Evolutionary conservation across 2,329 filamentous ascomycete genomes (phyloP).

Genomic region (Passalora sequoiae): DNA sequence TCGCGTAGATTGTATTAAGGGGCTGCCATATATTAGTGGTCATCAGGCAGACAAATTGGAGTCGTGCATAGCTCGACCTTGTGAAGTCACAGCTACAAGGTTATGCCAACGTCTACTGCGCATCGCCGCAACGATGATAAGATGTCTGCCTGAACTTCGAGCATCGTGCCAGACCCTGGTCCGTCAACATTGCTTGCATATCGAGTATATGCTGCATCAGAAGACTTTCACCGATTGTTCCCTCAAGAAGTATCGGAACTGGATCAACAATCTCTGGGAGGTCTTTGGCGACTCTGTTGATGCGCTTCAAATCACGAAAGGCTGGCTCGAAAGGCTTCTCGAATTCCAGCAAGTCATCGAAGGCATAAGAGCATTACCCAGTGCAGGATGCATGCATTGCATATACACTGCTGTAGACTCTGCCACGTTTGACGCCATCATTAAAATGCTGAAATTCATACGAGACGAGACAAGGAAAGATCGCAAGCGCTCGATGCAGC

Average conservation of each 20-base stretch:
- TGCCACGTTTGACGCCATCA: neutral
- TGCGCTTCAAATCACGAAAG: neutral
- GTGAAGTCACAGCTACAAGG: neutral
- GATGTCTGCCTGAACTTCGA: neutral
- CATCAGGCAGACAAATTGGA: neutral
- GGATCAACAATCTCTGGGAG: neutral
- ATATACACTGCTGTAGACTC: neutral
- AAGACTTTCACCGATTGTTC: neutral
- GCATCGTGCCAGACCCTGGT: neutral
- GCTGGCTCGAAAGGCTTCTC: neutral
- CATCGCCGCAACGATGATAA: neutral
- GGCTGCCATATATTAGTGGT: neutral
- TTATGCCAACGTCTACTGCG: slow-evolving; percentile 1
- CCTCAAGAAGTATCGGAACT: slow-evolving; percentile 4
- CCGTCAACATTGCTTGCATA: neutral
- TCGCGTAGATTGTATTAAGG: neutral
- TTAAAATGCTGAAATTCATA: neutral
- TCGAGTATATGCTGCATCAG: neutral
- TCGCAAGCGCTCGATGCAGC: neutral
- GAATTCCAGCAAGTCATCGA: neutral
- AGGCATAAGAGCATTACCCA: neutral
- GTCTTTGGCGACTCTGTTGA: slow-evolving; percentile 2
- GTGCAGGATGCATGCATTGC: neutral
- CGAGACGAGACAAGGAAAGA: neutral
- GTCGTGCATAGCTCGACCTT: neutral